Conservation (phyloP, 1,139 yeast genomes). For the Suhomyces bribrorum region DNA sequence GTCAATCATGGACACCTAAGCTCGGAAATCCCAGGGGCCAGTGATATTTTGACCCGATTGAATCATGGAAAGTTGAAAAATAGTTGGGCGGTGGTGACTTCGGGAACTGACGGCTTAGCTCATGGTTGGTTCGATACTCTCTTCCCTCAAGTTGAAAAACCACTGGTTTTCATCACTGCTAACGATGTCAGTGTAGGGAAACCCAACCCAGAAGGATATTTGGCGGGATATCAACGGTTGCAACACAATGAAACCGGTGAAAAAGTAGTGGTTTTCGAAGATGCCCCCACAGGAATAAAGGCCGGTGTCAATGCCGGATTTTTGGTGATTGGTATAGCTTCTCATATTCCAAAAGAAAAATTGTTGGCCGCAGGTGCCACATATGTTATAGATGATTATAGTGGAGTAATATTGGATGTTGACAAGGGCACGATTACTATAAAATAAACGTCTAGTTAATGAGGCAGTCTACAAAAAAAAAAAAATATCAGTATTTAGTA, state of each 20-base stretch:
- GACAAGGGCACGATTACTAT: slow-evolving; percentile 3
- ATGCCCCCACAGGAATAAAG: slow-evolving; percentile 24
- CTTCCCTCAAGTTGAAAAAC: slow-evolving; percentile 14
- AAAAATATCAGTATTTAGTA: too few species aligned
- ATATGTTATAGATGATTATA: slow-evolving; percentile 20
- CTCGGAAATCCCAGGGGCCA: slow-evolving; percentile 18
- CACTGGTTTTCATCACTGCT: slow-evolving; percentile 24
- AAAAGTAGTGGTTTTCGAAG: slow-evolving; percentile 23
- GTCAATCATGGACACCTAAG: slow-evolving; percentile 22
- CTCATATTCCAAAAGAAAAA: slow-evolving; percentile 20
- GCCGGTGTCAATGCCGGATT: slow-evolving; percentile 24
- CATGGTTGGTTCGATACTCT: slow-evolving; percentile 21
- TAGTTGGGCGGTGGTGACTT: slow-evolving; percentile 25
- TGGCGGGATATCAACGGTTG: slow-evolving; percentile 16
- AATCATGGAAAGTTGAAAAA: slow-evolving; percentile 10
- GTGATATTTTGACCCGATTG: slow-evolving; percentile 14
- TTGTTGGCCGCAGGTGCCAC: slow-evolving; percentile 24
- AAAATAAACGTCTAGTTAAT: too few species aligned
- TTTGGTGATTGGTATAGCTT: slow-evolving; percentile 22
- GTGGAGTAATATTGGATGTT: slow-evolving; percentile 13
- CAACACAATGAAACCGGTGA: slow-evolving; percentile 5
- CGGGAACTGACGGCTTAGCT: slow-evolving; percentile 22
- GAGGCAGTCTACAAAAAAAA: too few species aligned
- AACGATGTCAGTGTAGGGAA: slow-evolving; percentile 20
- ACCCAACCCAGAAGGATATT: slow-evolving; percentile 24